Base-by-base conservation (phyloP, 1,139 yeast genomes). In the Keqinozyma sinolaborantium region DNA sequence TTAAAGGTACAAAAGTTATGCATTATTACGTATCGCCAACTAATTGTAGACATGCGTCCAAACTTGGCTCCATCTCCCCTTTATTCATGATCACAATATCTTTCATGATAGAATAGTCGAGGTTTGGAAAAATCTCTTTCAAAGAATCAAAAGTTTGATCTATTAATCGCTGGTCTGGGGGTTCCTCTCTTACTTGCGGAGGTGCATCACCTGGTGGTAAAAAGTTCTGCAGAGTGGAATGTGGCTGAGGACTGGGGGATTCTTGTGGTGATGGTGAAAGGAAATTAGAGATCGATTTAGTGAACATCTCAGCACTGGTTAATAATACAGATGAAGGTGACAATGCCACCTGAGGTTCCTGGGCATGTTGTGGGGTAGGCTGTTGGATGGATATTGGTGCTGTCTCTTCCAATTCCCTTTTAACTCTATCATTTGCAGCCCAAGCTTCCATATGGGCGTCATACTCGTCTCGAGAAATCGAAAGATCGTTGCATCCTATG, bases 71-170 rank as follows among this genome's bases (percentile, higher is more conserved):
- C 14, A 84, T 70, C 32, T 83, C 68, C 14, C 85, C 84, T 34
- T 77, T 70, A 49, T 82, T 83, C 53, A 82, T 77, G 2, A 64
- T 60, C 18, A 86, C 70, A 3, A 88, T 81, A 50, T 88, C 96
- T 33, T 70, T 75, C 31, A 88, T 67, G 2, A 88, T 64, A 1
- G 75, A 82, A 25, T 63, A 62, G 44, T 87, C 96, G 37, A 87
- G 60, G 23, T 64, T 65, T 1, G 96, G 95, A 56, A 88, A 87
- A 77, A 88, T 84, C 34, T 79, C 80, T 19, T 61, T 61, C 30
- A 88, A 62, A 2, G 76, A 73, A 3, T 60, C 60, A 30, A 56
- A 64, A 0, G 64, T 50, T 24, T 51, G 50, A 19, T 54, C 50
- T 36, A 53, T 43, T 4, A 34, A 37, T 18, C 37, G n/a, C n/a